These are phyloP conservation scores for Scutellaria baicalensis DNA, from an alignment of 257 asterid genomes.

Conservation along the genomic window DNA sequence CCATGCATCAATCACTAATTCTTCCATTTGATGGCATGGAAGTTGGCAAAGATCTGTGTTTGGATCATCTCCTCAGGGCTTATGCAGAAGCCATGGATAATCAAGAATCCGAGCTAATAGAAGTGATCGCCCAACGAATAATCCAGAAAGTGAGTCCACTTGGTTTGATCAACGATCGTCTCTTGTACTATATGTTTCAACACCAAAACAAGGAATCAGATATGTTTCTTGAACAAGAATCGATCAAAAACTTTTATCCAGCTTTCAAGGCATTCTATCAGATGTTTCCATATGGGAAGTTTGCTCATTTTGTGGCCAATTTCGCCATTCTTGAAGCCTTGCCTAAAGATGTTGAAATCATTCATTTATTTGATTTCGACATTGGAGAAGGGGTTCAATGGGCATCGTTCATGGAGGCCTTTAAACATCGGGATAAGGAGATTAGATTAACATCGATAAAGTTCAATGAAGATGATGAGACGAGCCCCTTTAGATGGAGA, in stretches of 20 bases:
- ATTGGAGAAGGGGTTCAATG: slow-evolving; percentile 45
- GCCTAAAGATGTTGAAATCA: slow-evolving; percentile 14
- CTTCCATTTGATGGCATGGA: slow-evolving; percentile 27
- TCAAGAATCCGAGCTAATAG: slow-evolving; percentile 20
- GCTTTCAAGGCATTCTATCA: slow-evolving; percentile 40
- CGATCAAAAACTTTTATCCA: slow-evolving; percentile 22
- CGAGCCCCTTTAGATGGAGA: slow-evolving; percentile 11
- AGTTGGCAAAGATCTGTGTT: slow-evolving; percentile 18
- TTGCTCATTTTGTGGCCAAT: slow-evolving; percentile 40
- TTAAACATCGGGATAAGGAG: slow-evolving; percentile 7
- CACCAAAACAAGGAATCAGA: slow-evolving; percentile 11
- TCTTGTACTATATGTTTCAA: slow-evolving; percentile 37
- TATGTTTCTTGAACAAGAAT: slow-evolving; percentile 28
- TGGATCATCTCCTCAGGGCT: slow-evolving; percentile 35
- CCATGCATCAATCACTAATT: slow-evolving; percentile 6
- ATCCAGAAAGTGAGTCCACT: slow-evolving; percentile 30
- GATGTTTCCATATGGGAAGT: slow-evolving; percentile 35
- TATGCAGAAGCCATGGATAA: slow-evolving; percentile 36
- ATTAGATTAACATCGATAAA: slow-evolving; percentile 29
- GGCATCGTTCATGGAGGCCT: slow-evolving; percentile 35
- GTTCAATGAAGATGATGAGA: slow-evolving; percentile 13
- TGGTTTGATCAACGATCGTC: slow-evolving; percentile 25
- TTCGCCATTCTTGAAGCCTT: slow-evolving; percentile 32
- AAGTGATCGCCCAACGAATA: slow-evolving; percentile 21
- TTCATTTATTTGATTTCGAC: slow-evolving; percentile 41